phyloP scores from a whole-genome alignment of 331 rosid genomes.

The Ulmus americana region DNA sequence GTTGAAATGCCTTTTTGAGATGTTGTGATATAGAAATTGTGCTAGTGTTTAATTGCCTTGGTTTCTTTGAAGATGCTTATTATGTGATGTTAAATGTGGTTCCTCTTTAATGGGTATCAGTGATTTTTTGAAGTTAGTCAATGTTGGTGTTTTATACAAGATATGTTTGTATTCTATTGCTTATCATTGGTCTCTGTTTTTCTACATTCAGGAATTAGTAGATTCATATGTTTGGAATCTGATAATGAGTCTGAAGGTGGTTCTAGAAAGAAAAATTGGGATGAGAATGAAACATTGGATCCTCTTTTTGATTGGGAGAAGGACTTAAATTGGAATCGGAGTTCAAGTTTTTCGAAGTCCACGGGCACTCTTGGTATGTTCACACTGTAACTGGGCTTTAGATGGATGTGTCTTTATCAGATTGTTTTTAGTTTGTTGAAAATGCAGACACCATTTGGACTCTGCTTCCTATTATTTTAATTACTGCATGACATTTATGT shows the following conservation, averaged over 20 bases:
- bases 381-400: slow-evolving; percentile 6
- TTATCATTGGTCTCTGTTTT: not conserved
- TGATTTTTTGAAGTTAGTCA: not conserved
- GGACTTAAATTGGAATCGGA: slow-evolving; percentile 38
- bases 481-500: slow-evolving; percentile 9
- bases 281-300: slow-evolving; percentile 26
- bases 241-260: slow-evolving; percentile 53
- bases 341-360: slow-evolving; percentile 23
- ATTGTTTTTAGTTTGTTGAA: slow-evolving; percentile 12
- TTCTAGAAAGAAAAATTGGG: slow-evolving; percentile 26
- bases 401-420: not conserved
- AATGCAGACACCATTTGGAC: not conserved
- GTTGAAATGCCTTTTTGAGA: not conserved
- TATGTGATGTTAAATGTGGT: not conserved
- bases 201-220: slow-evolving; percentile 49
- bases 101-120: not conserved
- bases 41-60: not conserved
- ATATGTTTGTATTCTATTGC: not conserved
- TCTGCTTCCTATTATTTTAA: not conserved
- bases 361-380: slow-evolving; percentile 46
- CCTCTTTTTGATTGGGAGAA: slow-evolving; percentile 21
- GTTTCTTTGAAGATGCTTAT: not conserved
- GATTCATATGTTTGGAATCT: slow-evolving; percentile 80
- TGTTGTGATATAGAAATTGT: not conserved
- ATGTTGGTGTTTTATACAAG: not conserved